These are phyloP conservation scores for Saccharomycopsis javanensis DNA, from an alignment of 805 yeast species.

Conservation along the genomic window DNA sequence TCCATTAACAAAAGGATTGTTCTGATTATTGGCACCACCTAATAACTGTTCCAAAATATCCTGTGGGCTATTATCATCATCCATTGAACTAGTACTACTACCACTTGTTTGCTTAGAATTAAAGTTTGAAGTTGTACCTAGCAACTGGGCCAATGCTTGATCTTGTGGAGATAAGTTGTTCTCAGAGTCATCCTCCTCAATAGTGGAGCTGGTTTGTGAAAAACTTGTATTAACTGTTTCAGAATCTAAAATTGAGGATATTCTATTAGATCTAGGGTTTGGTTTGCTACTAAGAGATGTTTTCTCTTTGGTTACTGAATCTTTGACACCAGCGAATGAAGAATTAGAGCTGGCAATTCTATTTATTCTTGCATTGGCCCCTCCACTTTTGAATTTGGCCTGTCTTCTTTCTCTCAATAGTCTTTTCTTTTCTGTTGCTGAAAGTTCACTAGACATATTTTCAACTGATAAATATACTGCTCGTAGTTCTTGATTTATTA, in stretches of 20 bases:
- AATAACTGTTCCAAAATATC: slow-evolving; percentile 4
- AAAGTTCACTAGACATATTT: slow-evolving; percentile 1
- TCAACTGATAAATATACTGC: too few relatives aligned
- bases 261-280: slow-evolving; percentile 10
- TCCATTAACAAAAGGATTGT: background rate
- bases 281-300: background rate
- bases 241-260: slow-evolving; percentile 16
- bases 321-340: slow-evolving; percentile 9
- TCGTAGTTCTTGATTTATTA: too few relatives aligned
- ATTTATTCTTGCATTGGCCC: slow-evolving; percentile 10
- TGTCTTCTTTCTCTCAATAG: slow-evolving; percentile 19
- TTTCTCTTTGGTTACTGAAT: background rate
- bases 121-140: background rate
- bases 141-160: background rate
- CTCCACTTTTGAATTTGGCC: slow-evolving; percentile 15
- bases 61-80: background rate
- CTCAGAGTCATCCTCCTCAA: background rate
- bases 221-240: background rate
- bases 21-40: background rate
- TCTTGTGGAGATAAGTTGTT: background rate
- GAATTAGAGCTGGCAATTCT: slow-evolving; percentile 18
- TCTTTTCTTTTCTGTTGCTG: slow-evolving; percentile 17
- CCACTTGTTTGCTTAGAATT: too few relatives aligned
- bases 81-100: background rate
- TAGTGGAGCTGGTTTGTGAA: background rate